These are phyloP conservation scores for Mitragyna speciosa DNA, from an alignment of 257 asterid species.

Conservation along the genomic window DNA sequence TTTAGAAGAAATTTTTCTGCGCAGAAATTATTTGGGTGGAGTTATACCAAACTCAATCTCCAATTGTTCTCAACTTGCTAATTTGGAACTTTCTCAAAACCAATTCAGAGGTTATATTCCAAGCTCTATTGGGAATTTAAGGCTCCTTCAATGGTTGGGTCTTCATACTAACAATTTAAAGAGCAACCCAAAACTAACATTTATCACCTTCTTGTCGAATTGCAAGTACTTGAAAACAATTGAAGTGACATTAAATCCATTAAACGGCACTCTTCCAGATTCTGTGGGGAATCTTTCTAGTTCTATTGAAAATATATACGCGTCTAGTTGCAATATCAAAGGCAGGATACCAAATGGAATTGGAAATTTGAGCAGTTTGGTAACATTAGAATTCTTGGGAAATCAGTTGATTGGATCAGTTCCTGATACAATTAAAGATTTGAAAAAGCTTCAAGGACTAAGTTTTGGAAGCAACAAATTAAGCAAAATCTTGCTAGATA, in stretches of 20 bases:
- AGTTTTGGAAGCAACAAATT: slow-evolving; percentile 3
- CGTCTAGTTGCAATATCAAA: too few relatives aligned
- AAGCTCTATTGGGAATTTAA: too few relatives aligned
- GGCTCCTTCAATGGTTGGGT: slow-evolving; percentile 19
- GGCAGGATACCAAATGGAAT: too few relatives aligned
- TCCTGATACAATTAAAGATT: slow-evolving; percentile 9
- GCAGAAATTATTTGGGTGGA: too few relatives aligned
- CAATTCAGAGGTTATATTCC: too few relatives aligned
- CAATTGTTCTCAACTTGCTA: too few relatives aligned
- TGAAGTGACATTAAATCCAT: slow-evolving; percentile 9
- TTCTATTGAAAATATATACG: not conserved
- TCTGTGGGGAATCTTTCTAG: slow-evolving; percentile 37
- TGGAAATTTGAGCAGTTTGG: slow-evolving; percentile 19
- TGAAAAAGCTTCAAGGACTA: slow-evolving; percentile 5
- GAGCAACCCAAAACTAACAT: not conserved
- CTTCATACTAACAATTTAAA: slow-evolving; percentile 26
- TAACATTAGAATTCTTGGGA: not conserved
- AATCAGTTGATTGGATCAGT: slow-evolving; percentile 13
- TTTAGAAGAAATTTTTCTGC: too few relatives aligned
- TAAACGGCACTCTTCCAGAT: slow-evolving; percentile 23
- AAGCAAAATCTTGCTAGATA: not conserved
- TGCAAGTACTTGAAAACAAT: slow-evolving; percentile 11
- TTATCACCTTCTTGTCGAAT: slow-evolving; percentile 14
- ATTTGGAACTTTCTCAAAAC: too few relatives aligned
- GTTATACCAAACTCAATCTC: too few relatives aligned